Evolutionary conservation across 2,329 filamentous ascomycete genomes (phyloP), one percentile per base, ranked within the genome.

Genomic region (Ophiostoma himal-ulmi): DNA sequence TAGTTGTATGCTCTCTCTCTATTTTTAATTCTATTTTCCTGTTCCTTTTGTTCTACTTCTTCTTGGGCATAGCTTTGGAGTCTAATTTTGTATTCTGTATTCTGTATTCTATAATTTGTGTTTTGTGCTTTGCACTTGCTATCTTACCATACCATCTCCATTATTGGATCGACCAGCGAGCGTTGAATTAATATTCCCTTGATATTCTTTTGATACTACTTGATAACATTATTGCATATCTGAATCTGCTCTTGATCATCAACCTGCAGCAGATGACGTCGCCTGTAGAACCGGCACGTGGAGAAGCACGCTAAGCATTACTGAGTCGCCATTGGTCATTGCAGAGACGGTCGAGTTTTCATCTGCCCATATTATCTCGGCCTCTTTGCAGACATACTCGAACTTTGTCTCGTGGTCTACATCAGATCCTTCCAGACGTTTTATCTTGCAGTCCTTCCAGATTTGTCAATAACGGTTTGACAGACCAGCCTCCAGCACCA

Each of bases 51-150:
- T 48, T 48, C 41, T n/a, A 48, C 44, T 48, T n/a, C 34, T 68
- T 64, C 26, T 68, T 39, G 54, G 30, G 66, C 69, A 48, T 69
- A 30, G 34, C 26, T 57, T 39, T 69, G 68, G 68, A 34, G 64
- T 41, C 36, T 30, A 30, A 6, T 39, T 68, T 26, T 62, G 22
- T 22, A n/a, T 11, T 60, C 17, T 60, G 54, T 44, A 2, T 39
- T 68, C 20, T 62, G 22, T 22, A n/a, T n/a, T 34, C 26, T 57
- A 22, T 68, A 52, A 36, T 64, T 2, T 57, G 30, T 30, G 4
- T 48, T 26, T 34, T 34, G 54, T 13, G 5, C 4, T 39, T 37
- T 65, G 20, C 20, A n/a, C 62, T 3, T 11, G 13, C 52, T 30
- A 57, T 13, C 37, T n/a, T n/a, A 48, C 52, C 44, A 48, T 48